Evolutionary conservation across 192 early-diverging fungal genomes (phyloP).

Genomic region (Fimicolochytrium jonesii): DNA sequence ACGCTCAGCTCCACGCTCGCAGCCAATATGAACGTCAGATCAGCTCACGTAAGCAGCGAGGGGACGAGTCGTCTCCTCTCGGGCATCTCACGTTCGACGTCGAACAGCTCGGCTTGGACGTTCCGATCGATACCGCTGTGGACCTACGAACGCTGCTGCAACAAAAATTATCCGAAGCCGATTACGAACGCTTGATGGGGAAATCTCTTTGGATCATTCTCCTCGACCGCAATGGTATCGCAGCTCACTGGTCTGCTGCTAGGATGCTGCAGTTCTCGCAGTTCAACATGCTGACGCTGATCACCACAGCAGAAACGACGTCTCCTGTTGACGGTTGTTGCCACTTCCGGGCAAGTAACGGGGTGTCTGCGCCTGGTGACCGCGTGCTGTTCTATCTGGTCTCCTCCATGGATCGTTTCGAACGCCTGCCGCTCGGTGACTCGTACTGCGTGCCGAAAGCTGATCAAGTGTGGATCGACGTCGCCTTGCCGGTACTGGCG

Average conservation of each 20-base stretch:
- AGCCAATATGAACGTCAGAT: too few relatives aligned
- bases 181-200: neutral
- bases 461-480: neutral
- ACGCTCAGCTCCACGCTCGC: too few relatives aligned
- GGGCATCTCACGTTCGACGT: too few relatives aligned
- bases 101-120: neutral
- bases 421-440: neutral
- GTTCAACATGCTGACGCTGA: too few relatives aligned
- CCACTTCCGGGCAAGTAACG: too few relatives aligned
- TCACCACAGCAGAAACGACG: too few relatives aligned
- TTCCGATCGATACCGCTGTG: neutral
- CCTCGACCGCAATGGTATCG: neutral
- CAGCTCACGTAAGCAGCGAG: too few relatives aligned
- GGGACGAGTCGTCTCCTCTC: too few relatives aligned
- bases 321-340: too few relatives aligned
- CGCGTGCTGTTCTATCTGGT: neutral
- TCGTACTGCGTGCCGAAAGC: neutral
- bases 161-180: neutral
- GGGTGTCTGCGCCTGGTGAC: too few relatives aligned
- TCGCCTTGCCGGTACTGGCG: neutral
- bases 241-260: neutral
- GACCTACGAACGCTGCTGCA: neutral
- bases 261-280: too few relatives aligned
- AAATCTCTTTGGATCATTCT: neutral
- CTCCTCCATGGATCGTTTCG: neutral